These are phyloP conservation scores for Bathelium albidoporum DNA, from an alignment of 495 filamentous ascomycete genomes.

Conservation along the genomic window DNA sequence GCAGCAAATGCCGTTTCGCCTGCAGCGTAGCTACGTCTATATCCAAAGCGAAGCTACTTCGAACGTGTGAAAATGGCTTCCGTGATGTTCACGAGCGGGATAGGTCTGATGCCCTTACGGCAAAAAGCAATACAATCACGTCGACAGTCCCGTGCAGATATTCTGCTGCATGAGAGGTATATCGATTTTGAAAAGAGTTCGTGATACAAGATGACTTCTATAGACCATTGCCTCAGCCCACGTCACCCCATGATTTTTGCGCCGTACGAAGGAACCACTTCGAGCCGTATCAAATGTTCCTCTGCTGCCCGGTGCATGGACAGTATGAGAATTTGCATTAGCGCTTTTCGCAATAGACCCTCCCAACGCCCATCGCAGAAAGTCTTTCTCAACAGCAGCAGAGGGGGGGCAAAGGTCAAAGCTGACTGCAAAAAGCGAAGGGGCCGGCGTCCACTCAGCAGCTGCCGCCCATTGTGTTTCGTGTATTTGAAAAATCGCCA, in stretches of 20 bases:
- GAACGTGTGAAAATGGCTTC: no score
- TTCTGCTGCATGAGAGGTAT: not conserved
- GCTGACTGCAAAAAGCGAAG: not conserved
- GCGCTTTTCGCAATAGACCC: not conserved
- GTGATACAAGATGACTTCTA: conserved; percentile 5
- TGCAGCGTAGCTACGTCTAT: no score
- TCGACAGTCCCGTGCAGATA: not conserved
- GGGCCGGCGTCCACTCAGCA: not conserved
- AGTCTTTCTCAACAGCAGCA: not conserved
- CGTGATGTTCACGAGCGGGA: no score
- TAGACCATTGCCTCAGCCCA: conserved; percentile 1
- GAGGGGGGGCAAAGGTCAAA: not conserved
- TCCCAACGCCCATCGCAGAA: not conserved
- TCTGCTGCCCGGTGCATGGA: not conserved
- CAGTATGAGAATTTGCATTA: not conserved
- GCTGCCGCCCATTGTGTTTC: not conserved
- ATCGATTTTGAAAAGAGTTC: not conserved
- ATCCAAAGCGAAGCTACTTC: no score
- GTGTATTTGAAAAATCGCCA: not conserved
- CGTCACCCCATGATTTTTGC: not conserved
- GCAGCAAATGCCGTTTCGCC: no score
- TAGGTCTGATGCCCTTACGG: no score
- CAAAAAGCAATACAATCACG: no score
- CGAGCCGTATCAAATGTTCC: not conserved
- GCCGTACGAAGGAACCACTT: not conserved